phyloP scores from a whole-genome alignment of 1,284 basidiomycete genomes.

The Cryptococcus maquisensis region DNA sequence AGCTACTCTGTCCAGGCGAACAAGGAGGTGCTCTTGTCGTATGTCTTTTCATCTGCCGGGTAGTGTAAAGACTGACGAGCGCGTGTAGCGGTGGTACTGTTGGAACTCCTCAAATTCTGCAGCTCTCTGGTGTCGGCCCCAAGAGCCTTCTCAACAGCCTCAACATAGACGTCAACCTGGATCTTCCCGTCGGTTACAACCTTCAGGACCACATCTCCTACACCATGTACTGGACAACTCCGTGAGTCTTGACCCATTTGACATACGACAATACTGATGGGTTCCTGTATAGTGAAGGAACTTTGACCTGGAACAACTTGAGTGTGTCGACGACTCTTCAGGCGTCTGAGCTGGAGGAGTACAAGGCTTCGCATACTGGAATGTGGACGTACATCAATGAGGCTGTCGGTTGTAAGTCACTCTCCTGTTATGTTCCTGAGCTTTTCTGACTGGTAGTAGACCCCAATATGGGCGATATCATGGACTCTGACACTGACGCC shows the following conservation, averaged over 20 bases:
- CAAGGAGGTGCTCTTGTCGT: slow-evolving; percentile 52
- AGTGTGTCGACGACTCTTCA: slow-evolving; percentile 21
- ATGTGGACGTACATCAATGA: slow-evolving; percentile 48
- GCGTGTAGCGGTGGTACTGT: slow-evolving; percentile 55
- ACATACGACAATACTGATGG: not conserved
- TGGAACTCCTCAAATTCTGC: slow-evolving; percentile 63
- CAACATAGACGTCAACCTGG: slow-evolving; percentile 52
- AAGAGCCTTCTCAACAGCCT: slow-evolving; percentile 55
- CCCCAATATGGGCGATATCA: slow-evolving; percentile 30
- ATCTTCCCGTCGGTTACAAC: slow-evolving; percentile 70
- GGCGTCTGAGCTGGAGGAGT: slow-evolving; percentile 29
- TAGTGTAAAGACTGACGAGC: not conserved
- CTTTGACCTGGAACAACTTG: slow-evolving; percentile 42
- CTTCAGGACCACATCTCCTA: slow-evolving; percentile 63
- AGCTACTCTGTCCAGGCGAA: slow-evolving; percentile 53
- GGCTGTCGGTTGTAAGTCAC: slow-evolving; percentile 42
- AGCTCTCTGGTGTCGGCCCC: slow-evolving; percentile 69
- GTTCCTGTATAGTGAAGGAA: slow-evolving; percentile 16
- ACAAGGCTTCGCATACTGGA: slow-evolving; percentile 30
- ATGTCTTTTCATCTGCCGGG: slow-evolving; percentile 2
- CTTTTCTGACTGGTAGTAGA: slow-evolving; percentile 7
- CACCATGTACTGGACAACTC: slow-evolving; percentile 44
- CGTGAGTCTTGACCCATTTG: slow-evolving; percentile 12
- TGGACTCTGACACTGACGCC: slow-evolving; percentile 15
- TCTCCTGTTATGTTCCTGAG: not conserved